Evolutionary conservation across 2,329 filamentous ascomycete species (phyloP), one percentile per base, ranked within the genome.

Genomic region (Calycina marina): DNA sequence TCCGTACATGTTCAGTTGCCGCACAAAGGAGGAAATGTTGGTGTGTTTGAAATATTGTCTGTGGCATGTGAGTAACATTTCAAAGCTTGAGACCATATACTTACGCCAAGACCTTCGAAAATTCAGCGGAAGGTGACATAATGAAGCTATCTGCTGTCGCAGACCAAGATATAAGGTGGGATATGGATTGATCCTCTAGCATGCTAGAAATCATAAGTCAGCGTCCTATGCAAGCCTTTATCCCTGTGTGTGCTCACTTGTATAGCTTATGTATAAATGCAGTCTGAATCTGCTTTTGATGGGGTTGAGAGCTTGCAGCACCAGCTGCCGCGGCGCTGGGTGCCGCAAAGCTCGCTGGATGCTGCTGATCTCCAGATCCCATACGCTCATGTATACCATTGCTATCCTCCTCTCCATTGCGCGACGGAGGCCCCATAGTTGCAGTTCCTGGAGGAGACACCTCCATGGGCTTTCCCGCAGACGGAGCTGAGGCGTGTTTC

Each of bases 1-100:
- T 5, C 90, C 90, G 48, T 98, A 98, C 90, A 98, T 98, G 54
- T 98, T 98, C 31, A 98, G 61, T 59, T 98, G 90, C 30, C 90
- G 75, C 30, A 98, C 90, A 55, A 98, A 98, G 1, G 90, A 96
- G 8, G 90, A 96, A 39, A 96, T 93, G 52, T 98, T 98, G 46
- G 88, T 98, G 55, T 98, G 90, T 52, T 98, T 98, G 57, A 98
- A 98, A 55, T 98, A 98, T 72, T 93, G 85, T 34, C 88, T 93
- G 44, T 30, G 39, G 26, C 26, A 36, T 33, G 31, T 45, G 34
- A 43, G 44, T 28, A 25, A 37, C 18, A 28, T 20, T 20, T 24
- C 24, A 9, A 12, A 25, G 22, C 32, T 14, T 28, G 27, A 17
- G 18, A 13, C 22, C n/a, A 18, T 13, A 39, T 28, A 75, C 80